These are phyloP conservation scores for Hypoxylon perforatum DNA, from an alignment of 495 filamentous ascomycete species.

Conservation along the genomic window DNA sequence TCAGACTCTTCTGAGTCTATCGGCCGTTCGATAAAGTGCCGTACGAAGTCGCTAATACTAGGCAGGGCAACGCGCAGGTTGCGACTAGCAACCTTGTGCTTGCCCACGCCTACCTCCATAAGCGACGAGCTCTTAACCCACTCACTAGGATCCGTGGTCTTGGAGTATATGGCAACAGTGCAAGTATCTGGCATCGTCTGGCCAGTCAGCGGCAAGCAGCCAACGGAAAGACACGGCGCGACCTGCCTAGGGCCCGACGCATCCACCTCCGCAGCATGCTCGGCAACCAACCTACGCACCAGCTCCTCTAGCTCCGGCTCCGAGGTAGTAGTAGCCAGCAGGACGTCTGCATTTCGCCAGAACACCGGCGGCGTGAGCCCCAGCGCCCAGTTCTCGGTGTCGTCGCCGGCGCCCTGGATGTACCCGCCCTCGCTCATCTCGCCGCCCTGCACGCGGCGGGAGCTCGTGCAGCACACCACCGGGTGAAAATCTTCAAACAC, in stretches of 20 bases:
- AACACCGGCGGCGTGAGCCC: constrained; percentile 81
- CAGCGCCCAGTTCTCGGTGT: constrained; percentile 88
- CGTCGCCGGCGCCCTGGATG: constrained; percentile 94
- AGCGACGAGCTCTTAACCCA: constrained; percentile 50
- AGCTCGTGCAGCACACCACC: constrained; percentile 84
- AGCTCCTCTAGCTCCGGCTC: constrained; percentile 74
- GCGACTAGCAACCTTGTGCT: constrained; percentile 78
- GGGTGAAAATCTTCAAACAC: constrained; percentile 69
- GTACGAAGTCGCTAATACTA: constrained; percentile 61
- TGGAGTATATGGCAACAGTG: constrained; percentile 48
- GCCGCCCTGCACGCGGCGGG: constrained; percentile 70
- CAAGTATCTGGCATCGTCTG: constrained; percentile 25
- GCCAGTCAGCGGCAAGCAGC: constrained; percentile 35
- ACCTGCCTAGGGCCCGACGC: constrained; percentile 48
- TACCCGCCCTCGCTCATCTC: constrained; percentile 79
- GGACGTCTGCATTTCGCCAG: constrained; percentile 70
- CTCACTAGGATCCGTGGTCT: constrained; percentile 43
- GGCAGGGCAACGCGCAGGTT: constrained; percentile 74
- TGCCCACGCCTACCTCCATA: constrained; percentile 73
- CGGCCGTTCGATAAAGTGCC: constrained; percentile 37
- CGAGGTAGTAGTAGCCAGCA: constrained; percentile 64
- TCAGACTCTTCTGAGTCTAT: constrained; percentile 1
- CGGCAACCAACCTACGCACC: constrained; percentile 66
- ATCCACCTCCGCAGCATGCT: constrained; percentile 20
- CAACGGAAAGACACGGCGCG: constrained; percentile 49